Conservation (phyloP, 768 basidiomycete genomes). For the Boletales sp. region DNA sequence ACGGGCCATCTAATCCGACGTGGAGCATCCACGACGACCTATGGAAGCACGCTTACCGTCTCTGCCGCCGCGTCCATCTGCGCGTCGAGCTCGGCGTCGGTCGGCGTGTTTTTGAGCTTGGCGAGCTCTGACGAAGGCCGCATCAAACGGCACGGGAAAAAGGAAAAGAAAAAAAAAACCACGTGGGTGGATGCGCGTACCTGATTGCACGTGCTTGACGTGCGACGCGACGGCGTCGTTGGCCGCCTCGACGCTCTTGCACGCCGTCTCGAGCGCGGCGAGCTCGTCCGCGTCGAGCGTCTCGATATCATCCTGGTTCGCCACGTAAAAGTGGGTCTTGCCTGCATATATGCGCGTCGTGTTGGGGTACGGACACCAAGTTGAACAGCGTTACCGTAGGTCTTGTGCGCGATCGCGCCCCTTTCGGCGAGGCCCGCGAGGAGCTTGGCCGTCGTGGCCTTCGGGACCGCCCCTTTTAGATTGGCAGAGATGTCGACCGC, state of each 20-base stretch:
- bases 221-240: constrained; percentile 52
- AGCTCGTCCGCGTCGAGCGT: constrained; percentile 62
- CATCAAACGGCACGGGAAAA: too few species aligned
- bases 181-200: constrained; percentile 6
- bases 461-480: constrained; percentile 84
- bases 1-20: too few species aligned
- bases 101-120: constrained; percentile 61
- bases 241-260: constrained; percentile 53
- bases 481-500: constrained; percentile 91
- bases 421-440: constrained; percentile 79
- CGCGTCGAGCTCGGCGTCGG: constrained; percentile 58
- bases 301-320: constrained; percentile 72
- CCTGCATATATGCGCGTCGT: constrained; percentile 38
- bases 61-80: constrained; percentile 49
- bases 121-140: too few species aligned
- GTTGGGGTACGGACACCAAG: not conserved
- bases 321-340: constrained; percentile 84
- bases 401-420: constrained; percentile 76
- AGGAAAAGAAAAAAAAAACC: too few species aligned
- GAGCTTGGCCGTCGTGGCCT: constrained; percentile 82
- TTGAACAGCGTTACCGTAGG: constrained; percentile 55
- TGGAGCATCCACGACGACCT: too few species aligned
- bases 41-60: constrained; percentile 41
- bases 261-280: constrained; percentile 55
- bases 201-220: constrained; percentile 42